Percentiles rank a stretch among this genome's conserved stretches.
These are phyloP conservation scores for Pythium aquatile DNA, from an alignment of 352 stramenopile genomes.

Conservation along the genomic window DNA sequence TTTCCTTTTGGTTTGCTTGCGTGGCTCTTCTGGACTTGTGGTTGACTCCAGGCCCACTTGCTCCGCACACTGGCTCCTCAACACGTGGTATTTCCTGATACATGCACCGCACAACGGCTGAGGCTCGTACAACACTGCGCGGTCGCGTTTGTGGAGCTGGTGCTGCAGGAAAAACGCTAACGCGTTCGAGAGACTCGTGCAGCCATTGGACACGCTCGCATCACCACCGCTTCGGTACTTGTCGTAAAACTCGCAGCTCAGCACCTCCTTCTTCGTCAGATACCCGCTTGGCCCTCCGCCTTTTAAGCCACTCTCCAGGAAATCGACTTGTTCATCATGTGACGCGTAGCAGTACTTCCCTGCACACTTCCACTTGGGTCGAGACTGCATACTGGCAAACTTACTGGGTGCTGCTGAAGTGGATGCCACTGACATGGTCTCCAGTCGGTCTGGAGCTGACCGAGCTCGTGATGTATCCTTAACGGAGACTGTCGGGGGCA, in stretches of 20 bases:
- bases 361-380: slow-evolving; percentile 41
- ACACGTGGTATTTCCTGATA: slow-evolving; percentile 41
- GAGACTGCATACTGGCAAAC: not conserved
- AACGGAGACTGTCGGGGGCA: not conserved
- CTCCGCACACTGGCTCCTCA: slow-evolving; percentile 19
- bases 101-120: slow-evolving; percentile 52
- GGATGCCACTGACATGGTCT: slow-evolving; percentile 9
- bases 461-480: slow-evolving; percentile 30
- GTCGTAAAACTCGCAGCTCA: slow-evolving; percentile 69
- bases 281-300: slow-evolving; percentile 33
- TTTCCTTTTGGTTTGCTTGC: not conserved
- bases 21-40: not conserved
- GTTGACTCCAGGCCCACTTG: not conserved
- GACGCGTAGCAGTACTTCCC: slow-evolving; percentile 17
- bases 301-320: not conserved
- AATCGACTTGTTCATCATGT: slow-evolving; percentile 3
- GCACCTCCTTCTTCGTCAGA: slow-evolving; percentile 63
- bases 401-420: not conserved
- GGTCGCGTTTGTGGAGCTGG: slow-evolving; percentile 46
- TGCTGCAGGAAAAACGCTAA: slow-evolving; percentile 63
- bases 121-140: slow-evolving; percentile 52
- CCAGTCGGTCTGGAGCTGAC: slow-evolving; percentile 47
- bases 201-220: slow-evolving; percentile 47
- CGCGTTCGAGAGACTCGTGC: slow-evolving; percentile 33
- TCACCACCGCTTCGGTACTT: slow-evolving; percentile 38